Percentiles rank a stretch among this genome's conserved stretches.
phyloP scores from a whole-genome alignment of 768 basidiomycete species.

The Suillus lakei region DNA sequence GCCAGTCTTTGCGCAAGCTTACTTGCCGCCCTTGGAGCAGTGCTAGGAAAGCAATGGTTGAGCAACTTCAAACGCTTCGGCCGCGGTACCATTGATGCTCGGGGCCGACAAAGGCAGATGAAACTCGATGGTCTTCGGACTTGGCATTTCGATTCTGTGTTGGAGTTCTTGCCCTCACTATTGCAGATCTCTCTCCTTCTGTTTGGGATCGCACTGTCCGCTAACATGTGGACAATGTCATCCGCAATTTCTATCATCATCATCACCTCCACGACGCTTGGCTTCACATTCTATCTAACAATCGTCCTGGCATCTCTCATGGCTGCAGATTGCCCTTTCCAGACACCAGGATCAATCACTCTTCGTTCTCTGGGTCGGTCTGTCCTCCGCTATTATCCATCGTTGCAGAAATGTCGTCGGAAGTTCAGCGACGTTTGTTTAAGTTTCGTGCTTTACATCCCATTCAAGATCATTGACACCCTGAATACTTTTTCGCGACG shows the following conservation, averaged over 20 bases:
- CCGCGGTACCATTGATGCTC: constrained; percentile 10
- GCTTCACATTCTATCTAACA: constrained; percentile 9
- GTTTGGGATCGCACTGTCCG: constrained; percentile 11
- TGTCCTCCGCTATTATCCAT: not conserved
- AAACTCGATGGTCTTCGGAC: constrained; percentile 11
- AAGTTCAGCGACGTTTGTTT: not conserved
- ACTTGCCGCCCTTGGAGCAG: constrained; percentile 20
- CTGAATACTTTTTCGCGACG: not conserved
- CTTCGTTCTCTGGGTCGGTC: constrained; percentile 3
- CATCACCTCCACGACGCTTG: not conserved
- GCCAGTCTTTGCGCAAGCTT: constrained; percentile 19
- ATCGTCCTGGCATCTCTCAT: constrained; percentile 11
- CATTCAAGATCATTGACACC: not conserved
- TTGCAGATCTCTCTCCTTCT: constrained; percentile 13
- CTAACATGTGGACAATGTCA: constrained; percentile 3
- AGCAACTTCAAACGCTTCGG: constrained; percentile 11
- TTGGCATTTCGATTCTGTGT: constrained; percentile 14
- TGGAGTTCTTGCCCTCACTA: constrained; percentile 10
- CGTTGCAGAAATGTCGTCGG: constrained; percentile 4
- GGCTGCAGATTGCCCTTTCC: constrained; percentile 9
- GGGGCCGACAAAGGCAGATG: constrained; percentile 12
- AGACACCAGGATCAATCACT: constrained; percentile 7
- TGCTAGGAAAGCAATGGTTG: constrained; percentile 15
- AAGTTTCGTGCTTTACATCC: constrained; percentile 6
- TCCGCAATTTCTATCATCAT: not conserved